Evolutionary conservation across 2,329 filamentous ascomycete species (phyloP).

Genomic region (Cercospora janseana): DNA sequence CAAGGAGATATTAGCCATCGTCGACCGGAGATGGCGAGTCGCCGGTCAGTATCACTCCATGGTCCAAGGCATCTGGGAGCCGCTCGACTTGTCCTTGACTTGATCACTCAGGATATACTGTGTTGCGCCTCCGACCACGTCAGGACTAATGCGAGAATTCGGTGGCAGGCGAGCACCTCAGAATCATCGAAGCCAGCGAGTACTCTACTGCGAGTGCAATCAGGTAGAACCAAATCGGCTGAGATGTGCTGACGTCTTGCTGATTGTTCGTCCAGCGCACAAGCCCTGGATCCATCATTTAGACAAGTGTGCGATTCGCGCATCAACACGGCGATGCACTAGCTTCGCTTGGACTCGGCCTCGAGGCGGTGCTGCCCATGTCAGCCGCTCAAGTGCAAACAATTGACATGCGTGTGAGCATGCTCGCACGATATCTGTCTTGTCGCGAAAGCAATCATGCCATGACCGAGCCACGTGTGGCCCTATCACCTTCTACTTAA

Average conservation of each 20-base stretch:
- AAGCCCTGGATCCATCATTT: background rate
- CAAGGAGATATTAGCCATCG: slow-evolving; percentile 28
- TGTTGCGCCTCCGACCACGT: background rate
- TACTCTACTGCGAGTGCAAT: too few relatives aligned
- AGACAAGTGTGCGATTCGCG: background rate
- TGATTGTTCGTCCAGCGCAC: too few relatives aligned
- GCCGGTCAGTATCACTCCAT: slow-evolving; percentile 28
- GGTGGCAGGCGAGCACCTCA: too few relatives aligned
- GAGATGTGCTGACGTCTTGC: too few relatives aligned
- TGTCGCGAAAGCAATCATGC: background rate
- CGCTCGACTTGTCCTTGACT: too few relatives aligned
- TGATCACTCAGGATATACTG: background rate
- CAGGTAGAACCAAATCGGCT: too few relatives aligned
- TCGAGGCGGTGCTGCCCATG: background rate
- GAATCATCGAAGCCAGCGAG: too few relatives aligned
- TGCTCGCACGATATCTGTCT: background rate
- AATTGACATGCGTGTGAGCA: background rate
- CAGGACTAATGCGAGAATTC: too few relatives aligned
- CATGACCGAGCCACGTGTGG: slow-evolving; percentile 1
- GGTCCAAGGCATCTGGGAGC: background rate
- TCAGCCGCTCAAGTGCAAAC: background rate
- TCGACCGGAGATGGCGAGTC: slow-evolving; percentile 29
- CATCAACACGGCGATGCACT: background rate
- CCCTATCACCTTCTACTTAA: background rate
- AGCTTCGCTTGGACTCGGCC: background rate